Evolutionary conservation across 108 stramenopile species (phyloP), one percentile per base, ranked within the genome.

Genomic region (Nannochloropsis gaditana): DNA sequence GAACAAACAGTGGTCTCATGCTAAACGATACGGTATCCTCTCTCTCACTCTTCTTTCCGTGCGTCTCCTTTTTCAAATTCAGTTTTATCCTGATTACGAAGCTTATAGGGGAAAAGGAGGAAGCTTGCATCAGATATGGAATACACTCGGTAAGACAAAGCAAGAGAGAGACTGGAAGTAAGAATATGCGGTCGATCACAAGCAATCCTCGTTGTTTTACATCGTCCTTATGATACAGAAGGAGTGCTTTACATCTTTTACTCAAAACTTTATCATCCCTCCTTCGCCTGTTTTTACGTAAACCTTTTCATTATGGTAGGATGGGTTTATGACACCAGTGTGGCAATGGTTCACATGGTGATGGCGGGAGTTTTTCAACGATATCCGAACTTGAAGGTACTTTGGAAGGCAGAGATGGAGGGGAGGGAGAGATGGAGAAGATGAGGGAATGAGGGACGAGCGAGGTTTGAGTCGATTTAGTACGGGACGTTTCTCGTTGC

Each of bases 261-360:
- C 47, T 50, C 47, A 50, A 11, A 15, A 11, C 47, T 15, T 15
- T 50, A 10, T 15, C 47, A 1, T 15, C 47, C 47, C 15, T 15
- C 47, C 47, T 50, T 15, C 15, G 11, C 15, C 47, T 15, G 11
- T 50, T 15, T 15, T 1, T 50, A 0, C 47, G 11, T 50, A 31
- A 31, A 31, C 15, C 47, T 50, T 15, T 50, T 15, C 47, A 11
- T 0, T 15, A 10, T 15, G 10, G 11, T 15, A 50, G 47, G 89
- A 5, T 90, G 89, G 89, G 85, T 90, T 11, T 90, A 90, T 85
- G 89, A 90, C 79, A 90, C 89, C 9, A 83, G 82, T 8, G 89
- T 90, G 43, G 89, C 89, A 10, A 90, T 90, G 89, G 89, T 88
- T 11, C 89, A 90, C 81, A 90, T 90, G 3, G 89, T 87, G 3